Evolutionary conservation across 176 grass and related monocot genomes (phyloP).

Genomic region (Oryza coarctata): DNA sequence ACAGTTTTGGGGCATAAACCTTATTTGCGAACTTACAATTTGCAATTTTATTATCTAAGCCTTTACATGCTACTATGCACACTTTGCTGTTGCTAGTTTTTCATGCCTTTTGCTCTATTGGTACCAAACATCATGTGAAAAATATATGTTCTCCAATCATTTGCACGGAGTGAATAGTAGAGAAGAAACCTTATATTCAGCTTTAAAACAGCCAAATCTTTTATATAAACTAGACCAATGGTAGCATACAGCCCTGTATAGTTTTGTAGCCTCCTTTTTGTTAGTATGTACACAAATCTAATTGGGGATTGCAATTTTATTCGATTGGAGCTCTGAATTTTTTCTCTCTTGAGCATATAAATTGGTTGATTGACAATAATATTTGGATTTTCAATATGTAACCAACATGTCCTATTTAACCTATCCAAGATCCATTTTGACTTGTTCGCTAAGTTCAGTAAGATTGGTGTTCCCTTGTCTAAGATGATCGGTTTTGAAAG

Average conservation of each 20-base stretch:
- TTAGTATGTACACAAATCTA: neutral
- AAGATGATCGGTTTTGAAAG: neutral
- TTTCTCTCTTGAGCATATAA: neutral
- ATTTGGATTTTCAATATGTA: slow-evolving; percentile 10
- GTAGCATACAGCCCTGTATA: neutral
- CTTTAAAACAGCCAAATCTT: neutral
- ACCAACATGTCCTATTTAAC: neutral
- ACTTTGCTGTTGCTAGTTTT: neutral
- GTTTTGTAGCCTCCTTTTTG: slow-evolving; percentile 6
- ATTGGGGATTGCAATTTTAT: neutral
- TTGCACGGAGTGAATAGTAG: neutral
- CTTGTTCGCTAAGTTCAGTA: neutral
- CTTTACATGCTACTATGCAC: neutral
- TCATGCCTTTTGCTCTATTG: neutral
- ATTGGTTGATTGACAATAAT: neutral
- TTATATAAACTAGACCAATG: neutral
- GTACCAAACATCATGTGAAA: neutral
- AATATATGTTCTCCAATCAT: neutral
- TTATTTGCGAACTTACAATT: neutral
- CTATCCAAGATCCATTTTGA: neutral
- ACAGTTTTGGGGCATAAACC: neutral
- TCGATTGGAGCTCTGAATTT: neutral
- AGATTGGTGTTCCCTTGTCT: neutral
- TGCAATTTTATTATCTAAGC: neutral
- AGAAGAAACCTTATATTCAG: neutral